phyloP scores from a whole-genome alignment of 306 rosid genomes.

The Pachyrhizus erosus region DNA sequence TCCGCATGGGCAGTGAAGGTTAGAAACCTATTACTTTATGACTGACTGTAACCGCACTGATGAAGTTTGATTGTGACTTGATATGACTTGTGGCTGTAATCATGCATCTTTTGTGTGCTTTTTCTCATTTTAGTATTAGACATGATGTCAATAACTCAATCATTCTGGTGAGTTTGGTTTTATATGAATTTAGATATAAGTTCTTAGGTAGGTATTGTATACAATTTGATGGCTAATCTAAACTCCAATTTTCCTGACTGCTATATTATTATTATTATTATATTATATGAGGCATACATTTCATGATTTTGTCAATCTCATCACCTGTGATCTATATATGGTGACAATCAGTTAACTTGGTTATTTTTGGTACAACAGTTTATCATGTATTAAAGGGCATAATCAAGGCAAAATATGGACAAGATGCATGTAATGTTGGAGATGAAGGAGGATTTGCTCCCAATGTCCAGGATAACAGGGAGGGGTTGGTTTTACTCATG shows the following conservation, averaged over 20 bases:
- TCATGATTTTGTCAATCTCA: not conserved
- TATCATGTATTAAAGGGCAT: slow-evolving; percentile 91
- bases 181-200: not conserved
- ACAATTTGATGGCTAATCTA: slow-evolving; percentile 32
- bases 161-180: not conserved
- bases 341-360: slow-evolving; percentile 23
- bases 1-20: slow-evolving; percentile 99
- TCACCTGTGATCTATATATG: not conserved
- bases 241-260: slow-evolving; percentile 28
- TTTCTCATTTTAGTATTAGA: slow-evolving; percentile 21
- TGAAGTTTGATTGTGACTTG: not conserved
- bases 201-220: not conserved
- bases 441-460: slow-evolving; percentile 99
- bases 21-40: slow-evolving; percentile 34
- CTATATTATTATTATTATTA: slow-evolving; percentile 25
- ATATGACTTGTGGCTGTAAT: slow-evolving; percentile 10
- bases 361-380: slow-evolving; percentile 55
- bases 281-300: not conserved
- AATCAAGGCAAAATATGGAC: slow-evolving; percentile 95
- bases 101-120: slow-evolving; percentile 13
- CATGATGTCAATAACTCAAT: not conserved
- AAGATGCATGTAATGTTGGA: slow-evolving; percentile 99
- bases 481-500: slow-evolving; percentile 87
- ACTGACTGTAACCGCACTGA: not conserved
- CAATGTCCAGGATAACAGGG: slow-evolving; percentile 95